Evolutionary conservation across 2,329 filamentous ascomycete species (phyloP), one percentile per base, ranked within the genome.

Genomic region (Metarhizium robertsii): DNA sequence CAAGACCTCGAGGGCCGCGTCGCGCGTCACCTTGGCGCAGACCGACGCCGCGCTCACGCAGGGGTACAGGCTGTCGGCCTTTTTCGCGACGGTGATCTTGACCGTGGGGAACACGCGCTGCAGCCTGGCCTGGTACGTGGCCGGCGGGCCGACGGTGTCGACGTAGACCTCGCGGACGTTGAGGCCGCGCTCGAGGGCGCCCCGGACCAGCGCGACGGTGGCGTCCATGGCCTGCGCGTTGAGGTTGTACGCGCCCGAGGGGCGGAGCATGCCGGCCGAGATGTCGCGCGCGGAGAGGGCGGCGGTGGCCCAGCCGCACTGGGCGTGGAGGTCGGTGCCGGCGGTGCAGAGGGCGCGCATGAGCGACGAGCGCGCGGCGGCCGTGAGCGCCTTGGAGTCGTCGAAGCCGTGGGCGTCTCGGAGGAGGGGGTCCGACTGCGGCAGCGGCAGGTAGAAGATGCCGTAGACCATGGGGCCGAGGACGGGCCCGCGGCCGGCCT

Each of bases 221-320:
- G 92, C 89, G 70, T 96, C 92, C 83, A 94, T 87, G 18, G 92
- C 92, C 71, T 99, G 94, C 4, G 91, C 90, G 68, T 99, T 99
- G 61, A 99, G 82, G 69, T 99, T 99, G 74, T 96, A 95, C 3
- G 76, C 68, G 18, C 73, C 74, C 8, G 76, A 75, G 2, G 84
- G 80, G 10, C 80, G 79, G 64, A 94, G 76, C 89, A 95, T 95
- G 64, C 83, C 81, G 7, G 90, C 81, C 45, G 79, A 82, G 64
- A 96, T 95, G 72, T 92, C 88, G 48, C 86, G 82, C 8, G 94
- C 91, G 0, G 90, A 95, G 60, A 97, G 83, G 18, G 87, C 78
- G 25, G 86, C 80, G 6, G 88, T 84, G 5, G 92, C 92, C 88
- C 90, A 97, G 32, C 92, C 94, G 67, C 88, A 94, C 4, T 68